Evolutionary conservation across 495 filamentous ascomycete species (phyloP), one percentile per base, ranked within the genome.

Genomic region (Sphaerosporella brunnea): DNA sequence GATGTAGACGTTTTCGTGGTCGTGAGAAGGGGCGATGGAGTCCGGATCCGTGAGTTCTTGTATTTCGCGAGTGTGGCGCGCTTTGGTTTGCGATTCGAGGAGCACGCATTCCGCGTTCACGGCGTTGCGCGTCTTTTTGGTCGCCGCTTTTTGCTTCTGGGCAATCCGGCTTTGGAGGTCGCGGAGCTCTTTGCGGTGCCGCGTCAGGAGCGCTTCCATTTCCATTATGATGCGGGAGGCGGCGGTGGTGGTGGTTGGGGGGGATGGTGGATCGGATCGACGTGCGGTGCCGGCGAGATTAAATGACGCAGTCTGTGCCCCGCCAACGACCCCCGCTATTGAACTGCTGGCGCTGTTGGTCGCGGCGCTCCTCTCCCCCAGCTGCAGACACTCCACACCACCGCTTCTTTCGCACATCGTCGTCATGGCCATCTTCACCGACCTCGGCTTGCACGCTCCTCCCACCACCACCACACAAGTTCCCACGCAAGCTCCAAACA

Each of bases 71-170:
- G 70, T 69, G 1, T 93, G 86, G 38, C 64, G 65, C 47, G 80
- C 75, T 39, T 71, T 73, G n/a, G 87, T 62, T 25, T 80, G 68
- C 16, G 66, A 62, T 63, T 88, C 82, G 47, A 88, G 69, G 47
- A 71, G 66, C 23, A 77, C 78, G 62, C 84, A 90, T 65, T 92
- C 82, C 51, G 84, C 77, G 55, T 82, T 86, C 53, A 96, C 71
- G 34, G 79, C 79, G 64, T 85, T 92, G 24, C 90, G 75, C 13
- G 85, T 95, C 72, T 94, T 96, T 66, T 95, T 97, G 30, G 80
- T 90, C 21, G 90, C 86, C 45, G 77, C 73, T 66, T 93, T 95
- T 68, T 93, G 95, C 68, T 93, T 94, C 66, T 83, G 85, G 4
- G 83, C 94, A 52, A 90, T 78, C 20, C 78, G 75, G 28, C 73